These are phyloP conservation scores for Tylopilus sp. DNA, from an alignment of 768 basidiomycete genomes.

Conservation along the genomic window DNA sequence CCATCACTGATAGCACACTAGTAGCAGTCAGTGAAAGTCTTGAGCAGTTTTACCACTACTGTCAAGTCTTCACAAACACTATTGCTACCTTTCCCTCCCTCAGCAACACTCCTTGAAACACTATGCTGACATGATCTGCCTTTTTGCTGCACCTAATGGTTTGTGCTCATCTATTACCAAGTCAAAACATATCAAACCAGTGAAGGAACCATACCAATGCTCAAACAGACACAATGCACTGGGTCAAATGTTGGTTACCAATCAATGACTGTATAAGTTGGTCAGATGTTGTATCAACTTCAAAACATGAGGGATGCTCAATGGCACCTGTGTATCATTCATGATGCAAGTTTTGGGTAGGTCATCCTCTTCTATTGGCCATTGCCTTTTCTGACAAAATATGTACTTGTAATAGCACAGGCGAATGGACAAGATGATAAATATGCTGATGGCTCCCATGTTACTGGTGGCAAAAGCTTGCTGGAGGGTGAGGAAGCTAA, in stretches of 20 bases:
- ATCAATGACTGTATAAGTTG: neutral
- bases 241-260: neutral
- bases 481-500: too few relatives aligned
- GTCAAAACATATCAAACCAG: conserved; percentile 3
- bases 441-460: too few relatives aligned
- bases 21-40: too few relatives aligned
- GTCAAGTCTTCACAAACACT: too few relatives aligned
- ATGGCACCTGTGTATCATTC: neutral
- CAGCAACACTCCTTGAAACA: neutral
- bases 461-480: too few relatives aligned
- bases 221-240: neutral
- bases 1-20: too few relatives aligned
- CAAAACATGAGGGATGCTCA: neutral
- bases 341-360: too few relatives aligned
- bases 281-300: neutral
- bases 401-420: too few relatives aligned
- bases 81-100: neutral
- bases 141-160: neutral
- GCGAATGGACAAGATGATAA: too few relatives aligned
- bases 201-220: neutral
- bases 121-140: neutral
- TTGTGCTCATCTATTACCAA: neutral
- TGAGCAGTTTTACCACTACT: too few relatives aligned
- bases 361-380: too few relatives aligned
- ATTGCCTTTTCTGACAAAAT: too few relatives aligned